Percentiles rank a stretch among this genome's conserved stretches.
Conservation (phyloP, 2,329 filamentous ascomycete genomes). For the Corniculantispora saksenae region DNA sequence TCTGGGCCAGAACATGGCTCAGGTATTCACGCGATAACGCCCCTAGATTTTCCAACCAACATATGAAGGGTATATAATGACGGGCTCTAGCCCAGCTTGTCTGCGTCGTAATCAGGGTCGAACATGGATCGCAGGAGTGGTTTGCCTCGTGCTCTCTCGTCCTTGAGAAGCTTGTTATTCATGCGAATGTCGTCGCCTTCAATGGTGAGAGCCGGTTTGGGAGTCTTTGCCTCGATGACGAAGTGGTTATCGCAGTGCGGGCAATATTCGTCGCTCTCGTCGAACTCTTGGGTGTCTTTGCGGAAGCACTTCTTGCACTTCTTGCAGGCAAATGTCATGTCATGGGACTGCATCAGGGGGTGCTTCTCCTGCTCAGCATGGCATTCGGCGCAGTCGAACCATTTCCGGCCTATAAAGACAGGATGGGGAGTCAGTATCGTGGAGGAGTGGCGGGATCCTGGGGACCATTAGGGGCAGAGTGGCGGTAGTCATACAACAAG, state of each 20-base stretch:
- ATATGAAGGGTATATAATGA: neutral
- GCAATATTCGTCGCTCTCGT: slow-evolving; percentile 98
- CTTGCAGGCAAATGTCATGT: slow-evolving; percentile 97
- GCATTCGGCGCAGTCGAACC: slow-evolving; percentile 98
- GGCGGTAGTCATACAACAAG: slow-evolving; percentile 71
- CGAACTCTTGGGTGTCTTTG: slow-evolving; percentile 88
- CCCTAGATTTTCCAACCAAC: neutral
- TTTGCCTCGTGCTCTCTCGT: slow-evolving; percentile 71
- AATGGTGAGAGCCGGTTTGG: slow-evolving; percentile 79
- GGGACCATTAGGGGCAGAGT: neutral
- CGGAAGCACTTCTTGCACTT: slow-evolving; percentile 99
- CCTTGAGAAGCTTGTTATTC: slow-evolving; percentile 88
- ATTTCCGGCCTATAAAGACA: slow-evolving; percentile 71
- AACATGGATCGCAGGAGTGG: slow-evolving; percentile 65
- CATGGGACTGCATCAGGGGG: slow-evolving; percentile 71
- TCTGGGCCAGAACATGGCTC: neutral
- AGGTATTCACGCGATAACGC: neutral
- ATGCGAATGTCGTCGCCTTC: slow-evolving; percentile 89
- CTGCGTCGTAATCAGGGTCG: slow-evolving; percentile 71
- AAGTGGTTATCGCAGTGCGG: slow-evolving; percentile 99
- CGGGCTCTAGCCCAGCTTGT: slow-evolving; percentile 67
- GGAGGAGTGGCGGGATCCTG: slow-evolving; percentile 17
- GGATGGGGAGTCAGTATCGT: neutral
- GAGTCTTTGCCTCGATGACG: slow-evolving; percentile 83
- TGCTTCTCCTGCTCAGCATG: slow-evolving; percentile 82